Evolutionary conservation across 2,329 filamentous ascomycete genomes (phyloP), one percentile per base, ranked within the genome.

Genomic region (Epichloe sibirici): DNA sequence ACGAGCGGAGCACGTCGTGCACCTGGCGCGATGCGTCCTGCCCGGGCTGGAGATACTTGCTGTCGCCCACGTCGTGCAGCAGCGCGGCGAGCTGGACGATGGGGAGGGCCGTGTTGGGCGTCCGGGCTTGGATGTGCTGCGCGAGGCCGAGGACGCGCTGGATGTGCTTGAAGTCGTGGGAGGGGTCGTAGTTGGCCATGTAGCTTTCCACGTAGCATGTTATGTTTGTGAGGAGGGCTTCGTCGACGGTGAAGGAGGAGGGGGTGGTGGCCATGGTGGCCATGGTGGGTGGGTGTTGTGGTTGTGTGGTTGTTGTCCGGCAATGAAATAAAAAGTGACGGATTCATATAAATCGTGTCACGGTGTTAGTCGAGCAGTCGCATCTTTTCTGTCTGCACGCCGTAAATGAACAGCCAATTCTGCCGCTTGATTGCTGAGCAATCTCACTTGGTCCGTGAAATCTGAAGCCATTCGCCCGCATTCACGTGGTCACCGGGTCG

Each of bases 11-110:
- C 6, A 84, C 66, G 31, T 74, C 66, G 15, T 70, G 67, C 35
- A 87, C 74, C 56, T 81, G 69, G 13, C 76, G 80, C 3, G 77
- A 72, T 4, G 72, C 63, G 62, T 84, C 77, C 58, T 83, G 73
- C 52, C 74, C 76, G 1, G 77, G 71, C 52, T 72, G 62, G 15
- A 83, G 67, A 66, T 95, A 95, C 70, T 95, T 95, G 66, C 78
- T 82, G 70, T 95, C 90, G 55, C 87, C 88, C 17, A 95, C 83
- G 61, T 95, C 90, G 70, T 95, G 90, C n/a, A 91, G 77, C 4
- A 90, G 75, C 1, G 86, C 87, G 2, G 81, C 74, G 28, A 94
- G 81, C 31, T 80, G 79, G 57, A 93, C 74, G 28, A 82, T 67
- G 11, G 73, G 70, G 4, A 69, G 70, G 31, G 59, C 53, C 8